These are phyloP conservation scores for Cyclotella distinguenda DNA, from an alignment of 108 stramenopile genomes.

Conservation along the genomic window DNA sequence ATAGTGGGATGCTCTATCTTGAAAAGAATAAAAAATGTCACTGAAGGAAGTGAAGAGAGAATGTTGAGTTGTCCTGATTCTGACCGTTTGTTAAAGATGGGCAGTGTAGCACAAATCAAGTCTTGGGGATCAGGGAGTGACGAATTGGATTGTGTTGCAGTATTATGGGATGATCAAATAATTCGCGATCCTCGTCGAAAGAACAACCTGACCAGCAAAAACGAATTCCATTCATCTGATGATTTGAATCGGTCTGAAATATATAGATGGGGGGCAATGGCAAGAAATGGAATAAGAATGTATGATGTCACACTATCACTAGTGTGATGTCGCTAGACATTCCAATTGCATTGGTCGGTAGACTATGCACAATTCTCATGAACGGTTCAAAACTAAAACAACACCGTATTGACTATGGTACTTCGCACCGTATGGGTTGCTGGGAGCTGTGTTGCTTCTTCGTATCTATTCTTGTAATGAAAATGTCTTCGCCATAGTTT, in stretches of 20 bases:
- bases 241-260: slow-evolving; percentile 32
- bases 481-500: no score
- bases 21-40: neutral
- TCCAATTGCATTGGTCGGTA: no score
- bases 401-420: no score
- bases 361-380: no score
- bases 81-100: slow-evolving; percentile 14
- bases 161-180: slow-evolving; percentile 45
- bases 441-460: no score
- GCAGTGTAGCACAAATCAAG: slow-evolving; percentile 53
- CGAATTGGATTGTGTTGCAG: slow-evolving; percentile 58
- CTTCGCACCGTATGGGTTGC: no score
- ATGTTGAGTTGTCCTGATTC: neutral
- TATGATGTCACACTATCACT: no score
- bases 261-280: slow-evolving; percentile 60
- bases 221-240: neutral
- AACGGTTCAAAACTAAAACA: no score
- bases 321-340: no score
- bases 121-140: slow-evolving; percentile 49
- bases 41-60: neutral
- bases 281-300: slow-evolving; percentile 46
- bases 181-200: neutral
- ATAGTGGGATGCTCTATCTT: slow-evolving; percentile 4
- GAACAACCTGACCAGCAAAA: neutral
- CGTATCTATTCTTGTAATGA: no score